These are phyloP conservation scores for Rachicladosporium sp. DNA, from an alignment of 2,329 filamentous ascomycete genomes.

Conservation along the genomic window DNA sequence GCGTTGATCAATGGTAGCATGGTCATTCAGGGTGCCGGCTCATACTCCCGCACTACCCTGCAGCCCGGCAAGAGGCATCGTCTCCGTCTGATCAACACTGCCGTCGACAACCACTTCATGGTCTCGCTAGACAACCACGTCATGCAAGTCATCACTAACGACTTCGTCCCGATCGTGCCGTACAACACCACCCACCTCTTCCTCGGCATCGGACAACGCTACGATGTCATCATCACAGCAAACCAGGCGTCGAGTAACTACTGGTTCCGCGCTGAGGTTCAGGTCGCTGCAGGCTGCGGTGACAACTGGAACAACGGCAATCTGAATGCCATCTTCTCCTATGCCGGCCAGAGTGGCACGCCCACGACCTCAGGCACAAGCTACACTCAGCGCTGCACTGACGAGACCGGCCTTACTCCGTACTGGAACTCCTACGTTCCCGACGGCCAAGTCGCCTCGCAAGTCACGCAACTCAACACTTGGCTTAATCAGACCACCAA, in stretches of 20 bases:
- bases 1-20: conserved; percentile 33
- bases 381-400: conserved; percentile 29
- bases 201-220: conserved; percentile 29
- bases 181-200: conserved; percentile 20
- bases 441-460: conserved; percentile 16
- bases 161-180: conserved; percentile 21
- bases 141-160: conserved; percentile 22
- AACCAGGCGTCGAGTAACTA: conserved; percentile 22
- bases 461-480: conserved; percentile 16
- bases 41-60: conserved; percentile 21
- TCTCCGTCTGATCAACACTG: conserved; percentile 35
- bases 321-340: conserved; percentile 27
- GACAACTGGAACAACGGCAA: conserved; percentile 21
- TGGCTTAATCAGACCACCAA: conserved; percentile 18
- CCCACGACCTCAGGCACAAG: conserved; percentile 19
- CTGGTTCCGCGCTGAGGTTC: conserved; percentile 25
- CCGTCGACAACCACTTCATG: conserved; percentile 32
- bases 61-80: conserved; percentile 30
- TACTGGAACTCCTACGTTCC: conserved; percentile 26
- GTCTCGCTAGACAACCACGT: conserved; percentile 25
- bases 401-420: conserved; percentile 28
- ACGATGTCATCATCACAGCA: conserved; percentile 29
- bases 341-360: conserved; percentile 22
- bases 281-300: conserved; percentile 32
- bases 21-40: conserved; percentile 20